These are phyloP conservation scores for Pontederia crassipes DNA, from an alignment of 176 grass and related monocot genomes.

Conservation along the genomic window DNA sequence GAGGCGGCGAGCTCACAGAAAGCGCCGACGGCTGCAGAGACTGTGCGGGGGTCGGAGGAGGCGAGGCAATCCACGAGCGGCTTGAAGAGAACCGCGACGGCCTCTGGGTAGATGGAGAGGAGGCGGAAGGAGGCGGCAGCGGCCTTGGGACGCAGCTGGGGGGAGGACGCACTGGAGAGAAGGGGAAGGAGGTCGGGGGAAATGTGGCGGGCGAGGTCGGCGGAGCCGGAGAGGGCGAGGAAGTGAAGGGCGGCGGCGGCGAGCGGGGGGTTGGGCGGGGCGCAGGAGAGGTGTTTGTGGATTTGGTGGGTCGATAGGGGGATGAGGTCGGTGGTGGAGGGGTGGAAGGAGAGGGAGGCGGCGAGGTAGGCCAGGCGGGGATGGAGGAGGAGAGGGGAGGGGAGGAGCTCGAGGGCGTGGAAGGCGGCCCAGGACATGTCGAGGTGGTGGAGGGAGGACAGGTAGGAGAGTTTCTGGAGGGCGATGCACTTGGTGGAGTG, in stretches of 20 bases:
- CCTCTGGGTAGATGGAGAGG: slow-evolving; percentile 44
- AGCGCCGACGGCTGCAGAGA: slow-evolving; percentile 49
- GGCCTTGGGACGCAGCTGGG: slow-evolving; percentile 36
- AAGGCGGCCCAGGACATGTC: slow-evolving; percentile 62
- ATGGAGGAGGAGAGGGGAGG: slow-evolving; percentile 43
- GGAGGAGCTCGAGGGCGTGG: slow-evolving; percentile 75
- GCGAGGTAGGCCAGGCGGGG: slow-evolving; percentile 80
- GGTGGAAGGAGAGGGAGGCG: slow-evolving; percentile 66
- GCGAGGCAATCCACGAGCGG: slow-evolving; percentile 74
- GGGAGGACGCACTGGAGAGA: slow-evolving; percentile 26
- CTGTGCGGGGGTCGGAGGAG: slow-evolving; percentile 46
- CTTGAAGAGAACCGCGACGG: slow-evolving; percentile 70
- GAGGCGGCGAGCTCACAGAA: slow-evolving; percentile 80
- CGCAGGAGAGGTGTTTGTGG: slow-evolving; percentile 66
- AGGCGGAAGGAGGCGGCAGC: slow-evolving; percentile 44
- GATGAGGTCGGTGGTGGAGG: slow-evolving; percentile 64
- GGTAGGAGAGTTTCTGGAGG: slow-evolving; percentile 85
- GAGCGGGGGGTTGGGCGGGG: slow-evolving; percentile 26
- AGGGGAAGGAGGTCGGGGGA: slow-evolving; percentile 60
- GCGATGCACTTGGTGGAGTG: slow-evolving; percentile 47
- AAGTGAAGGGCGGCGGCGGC: slow-evolving; percentile 44
- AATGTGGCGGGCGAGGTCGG: slow-evolving; percentile 54
- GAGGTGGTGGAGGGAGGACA: slow-evolving; percentile 54
- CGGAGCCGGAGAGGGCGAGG: slow-evolving; percentile 55
- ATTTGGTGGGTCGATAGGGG: slow-evolving; percentile 73